Conservation (phyloP, 306 rosid species). For the Lathyrus sativus region DNA sequence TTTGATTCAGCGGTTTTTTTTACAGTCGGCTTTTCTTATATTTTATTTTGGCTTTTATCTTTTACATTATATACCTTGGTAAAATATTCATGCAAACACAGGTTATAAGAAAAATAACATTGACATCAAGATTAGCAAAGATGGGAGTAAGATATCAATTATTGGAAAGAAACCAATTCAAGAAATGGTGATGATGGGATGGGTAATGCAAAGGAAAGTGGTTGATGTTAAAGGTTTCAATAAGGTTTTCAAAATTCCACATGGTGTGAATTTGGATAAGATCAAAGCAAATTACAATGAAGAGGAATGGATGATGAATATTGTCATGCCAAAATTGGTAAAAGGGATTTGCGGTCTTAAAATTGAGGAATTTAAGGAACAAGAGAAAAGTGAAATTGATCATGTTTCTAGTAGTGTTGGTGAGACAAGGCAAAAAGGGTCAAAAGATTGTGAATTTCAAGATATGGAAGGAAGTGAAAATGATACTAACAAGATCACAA, state of each 20-base stretch:
- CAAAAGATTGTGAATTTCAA: slow-evolving; percentile 7
- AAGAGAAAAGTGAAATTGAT: slow-evolving; percentile 31
- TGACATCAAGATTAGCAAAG: slow-evolving; percentile 63
- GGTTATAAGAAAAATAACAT: slow-evolving; percentile 63
- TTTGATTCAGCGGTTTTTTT: background rate
- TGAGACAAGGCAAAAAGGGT: slow-evolving; percentile 35
- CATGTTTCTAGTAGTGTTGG: slow-evolving; percentile 20
- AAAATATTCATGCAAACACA: slow-evolving; percentile 42
- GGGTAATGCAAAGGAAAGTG: slow-evolving; percentile 57
- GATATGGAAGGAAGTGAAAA: slow-evolving; percentile 7
- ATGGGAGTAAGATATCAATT: slow-evolving; percentile 61
- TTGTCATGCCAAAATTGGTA: slow-evolving; percentile 60
- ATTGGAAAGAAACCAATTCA: slow-evolving; percentile 62
- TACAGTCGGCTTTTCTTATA: too few species aligned
- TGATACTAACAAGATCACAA: background rate
- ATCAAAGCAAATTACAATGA: slow-evolving; percentile 66
- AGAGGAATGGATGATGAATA: slow-evolving; percentile 53
- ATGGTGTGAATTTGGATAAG: slow-evolving; percentile 60
- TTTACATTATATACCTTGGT: background rate
- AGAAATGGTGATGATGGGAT: slow-evolving; percentile 60
- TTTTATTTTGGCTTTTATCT: background rate
- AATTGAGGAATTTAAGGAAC: slow-evolving; percentile 64
- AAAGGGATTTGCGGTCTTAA: slow-evolving; percentile 53
- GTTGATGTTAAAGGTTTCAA: slow-evolving; percentile 54
- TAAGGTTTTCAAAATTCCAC: slow-evolving; percentile 66